A percentile compares a stretch with the other conserved stretches of the same genome.
Evolutionary conservation across 2,329 filamentous ascomycete genomes (phyloP).

Genomic region (Phialophora expanda): DNA sequence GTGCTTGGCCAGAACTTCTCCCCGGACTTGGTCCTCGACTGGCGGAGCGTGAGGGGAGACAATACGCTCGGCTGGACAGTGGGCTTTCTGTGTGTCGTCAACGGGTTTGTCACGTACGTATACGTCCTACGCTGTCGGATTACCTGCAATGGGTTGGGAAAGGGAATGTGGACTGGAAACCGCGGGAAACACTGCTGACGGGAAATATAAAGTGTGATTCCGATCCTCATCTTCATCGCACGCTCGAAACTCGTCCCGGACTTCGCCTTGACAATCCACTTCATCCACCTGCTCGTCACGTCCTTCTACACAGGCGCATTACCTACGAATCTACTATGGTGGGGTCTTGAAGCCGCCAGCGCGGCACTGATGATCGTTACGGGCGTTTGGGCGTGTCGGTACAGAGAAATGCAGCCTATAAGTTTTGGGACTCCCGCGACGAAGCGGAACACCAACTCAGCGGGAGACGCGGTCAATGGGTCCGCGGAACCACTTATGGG

Average conservation of each 20-base stretch:
- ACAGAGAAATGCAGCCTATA: slow-evolving; percentile 86
- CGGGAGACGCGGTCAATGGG: neutral
- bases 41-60: slow-evolving; percentile 68
- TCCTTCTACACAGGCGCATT: slow-evolving; percentile 77
- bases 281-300: slow-evolving; percentile 78
- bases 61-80: slow-evolving; percentile 73
- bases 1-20: slow-evolving; percentile 67
- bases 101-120: slow-evolving; percentile 68
- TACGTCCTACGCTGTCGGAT: slow-evolving; percentile 47
- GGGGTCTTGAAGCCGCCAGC: slow-evolving; percentile 69
- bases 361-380: slow-evolving; percentile 69
- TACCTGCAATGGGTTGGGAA: too few relatives aligned
- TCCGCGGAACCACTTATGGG: neutral
- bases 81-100: slow-evolving; percentile 70
- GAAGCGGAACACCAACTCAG: slow-evolving; percentile 2
- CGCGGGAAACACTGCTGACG: neutral
- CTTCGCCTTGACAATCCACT: slow-evolving; percentile 87
- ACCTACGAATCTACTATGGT: slow-evolving; percentile 84
- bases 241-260: slow-evolving; percentile 94
- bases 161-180: neutral
- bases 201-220: slow-evolving; percentile 67
- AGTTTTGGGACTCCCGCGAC: slow-evolving; percentile 69
- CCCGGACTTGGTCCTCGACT: slow-evolving; percentile 65
- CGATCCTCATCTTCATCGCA: slow-evolving; percentile 80
- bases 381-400: slow-evolving; percentile 89